These are phyloP conservation scores for Suillus fuscotomentosus DNA, from an alignment of 768 basidiomycete species.

Conservation along the genomic window DNA sequence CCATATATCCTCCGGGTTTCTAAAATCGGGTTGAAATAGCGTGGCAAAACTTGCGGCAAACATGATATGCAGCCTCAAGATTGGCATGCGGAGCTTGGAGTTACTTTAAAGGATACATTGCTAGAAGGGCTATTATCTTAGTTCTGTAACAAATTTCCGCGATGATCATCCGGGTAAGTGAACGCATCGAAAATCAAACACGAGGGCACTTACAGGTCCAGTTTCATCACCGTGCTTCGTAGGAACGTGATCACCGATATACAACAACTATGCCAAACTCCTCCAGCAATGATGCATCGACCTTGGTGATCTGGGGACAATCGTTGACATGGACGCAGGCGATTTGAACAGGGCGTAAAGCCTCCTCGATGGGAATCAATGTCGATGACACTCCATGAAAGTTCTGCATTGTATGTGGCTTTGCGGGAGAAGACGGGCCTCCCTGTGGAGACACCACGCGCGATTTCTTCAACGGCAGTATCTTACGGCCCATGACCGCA, in stretches of 20 bases:
- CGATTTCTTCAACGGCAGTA: conserved; percentile 37
- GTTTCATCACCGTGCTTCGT: not conserved
- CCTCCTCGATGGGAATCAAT: conserved; percentile 37
- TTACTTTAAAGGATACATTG: conserved; percentile 5
- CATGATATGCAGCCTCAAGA: conserved; percentile 3
- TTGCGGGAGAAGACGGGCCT: not conserved
- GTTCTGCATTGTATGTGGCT: conserved; percentile 5
- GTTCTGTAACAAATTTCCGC: not conserved
- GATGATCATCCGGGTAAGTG: not conserved
- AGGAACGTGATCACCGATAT: conserved; percentile 9
- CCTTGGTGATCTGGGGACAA: conserved; percentile 37
- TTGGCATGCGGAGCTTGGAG: not conserved
- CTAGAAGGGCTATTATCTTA: not conserved
- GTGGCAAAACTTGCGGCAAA: not conserved
- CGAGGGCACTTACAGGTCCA: not conserved
- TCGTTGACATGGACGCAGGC: conserved; percentile 42
- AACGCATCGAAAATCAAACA: not conserved
- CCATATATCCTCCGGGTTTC: not conserved
- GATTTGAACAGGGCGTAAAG: conserved; percentile 33
- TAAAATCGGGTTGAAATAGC: not conserved
- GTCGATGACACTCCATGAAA: conserved; percentile 26
- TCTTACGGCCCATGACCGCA: conserved; percentile 25
- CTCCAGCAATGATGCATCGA: conserved; percentile 37
- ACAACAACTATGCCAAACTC: conserved; percentile 34
- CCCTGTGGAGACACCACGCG: conserved; percentile 13